These are phyloP conservation scores for Achaetomiella virescens DNA, from an alignment of 495 filamentous ascomycete species.

Conservation along the genomic window DNA sequence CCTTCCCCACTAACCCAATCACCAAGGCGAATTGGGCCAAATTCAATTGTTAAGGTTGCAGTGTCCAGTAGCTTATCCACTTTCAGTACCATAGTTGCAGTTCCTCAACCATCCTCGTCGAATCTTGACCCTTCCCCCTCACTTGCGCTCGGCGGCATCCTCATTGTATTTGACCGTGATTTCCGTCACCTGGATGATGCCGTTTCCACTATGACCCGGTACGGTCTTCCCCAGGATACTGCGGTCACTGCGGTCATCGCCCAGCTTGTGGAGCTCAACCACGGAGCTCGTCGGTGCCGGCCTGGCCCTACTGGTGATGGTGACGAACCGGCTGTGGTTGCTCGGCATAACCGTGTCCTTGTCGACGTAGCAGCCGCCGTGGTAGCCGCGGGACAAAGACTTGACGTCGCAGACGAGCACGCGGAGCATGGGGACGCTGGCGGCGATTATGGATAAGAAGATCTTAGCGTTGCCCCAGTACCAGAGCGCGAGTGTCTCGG, in stretches of 20 bases:
- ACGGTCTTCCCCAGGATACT: neutral
- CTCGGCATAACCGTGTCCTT: neutral
- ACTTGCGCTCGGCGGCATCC: neutral
- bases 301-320: neutral
- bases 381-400: neutral
- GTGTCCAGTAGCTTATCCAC: too few relatives aligned
- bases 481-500: conserved; percentile 9
- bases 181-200: conserved; percentile 10
- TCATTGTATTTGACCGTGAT: conserved; percentile 6
- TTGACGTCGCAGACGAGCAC: conserved; percentile 19
- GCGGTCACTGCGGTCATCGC: conserved; percentile 11
- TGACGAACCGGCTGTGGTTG: conserved; percentile 11
- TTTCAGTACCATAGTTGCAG: too few relatives aligned
- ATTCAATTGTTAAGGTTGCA: too few relatives aligned
- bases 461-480: conserved; percentile 20
- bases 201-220: neutral
- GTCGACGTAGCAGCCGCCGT: conserved; percentile 1
- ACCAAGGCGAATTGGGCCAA: too few relatives aligned
- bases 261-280: conserved; percentile 3
- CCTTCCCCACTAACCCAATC: too few relatives aligned
- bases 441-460: conserved; percentile 22
- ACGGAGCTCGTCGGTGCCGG: neutral
- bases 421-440: conserved; percentile 26
- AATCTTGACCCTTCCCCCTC: too few relatives aligned
- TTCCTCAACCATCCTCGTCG: too few relatives aligned